Evolutionary conservation across 2,329 filamentous ascomycete species (phyloP), one percentile per base, ranked within the genome.

Genomic region (Botrytis paeoniae): DNA sequence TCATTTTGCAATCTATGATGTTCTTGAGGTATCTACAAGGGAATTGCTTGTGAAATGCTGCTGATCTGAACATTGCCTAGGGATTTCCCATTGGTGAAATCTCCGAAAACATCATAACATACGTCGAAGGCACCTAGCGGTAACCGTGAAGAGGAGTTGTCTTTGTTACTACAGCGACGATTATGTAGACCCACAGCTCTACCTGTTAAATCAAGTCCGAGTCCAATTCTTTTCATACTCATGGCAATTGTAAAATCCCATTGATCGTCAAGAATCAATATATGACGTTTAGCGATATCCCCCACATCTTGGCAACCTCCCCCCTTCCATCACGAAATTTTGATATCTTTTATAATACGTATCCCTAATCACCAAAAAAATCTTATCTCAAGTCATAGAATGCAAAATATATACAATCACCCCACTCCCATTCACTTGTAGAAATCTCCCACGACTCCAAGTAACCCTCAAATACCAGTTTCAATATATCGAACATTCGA

Each of bases 321-420:
- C 18, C 32, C 22, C 20, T 4, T 22, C 32, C 32, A 61, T 37
- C 20, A 32, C 20, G 5, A 37, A 37, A 0, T 41, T 29, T 41
- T n/a, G 22, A 41, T 8, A 62, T 39, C 16, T 39, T 29, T 39
- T 5, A n/a, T 37, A 62, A 29, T 29, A n/a, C 4, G 29, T n/a
- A 1, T 5, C n/a, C 7, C 37, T 9, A 29, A 62, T 41, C 2
- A 29, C 8, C 60, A 41, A n/a, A 10, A 10, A 41, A 25, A 41
- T 18, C 3, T 41, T 14, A 62, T 10, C 37, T 18, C 3, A 18
- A 4, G 16, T 20, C 25, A 10, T 20, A 5, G 3, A 62, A 25
- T 14, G 4, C 6, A 61, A 25, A 25, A 61, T 16, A 1, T 0
- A n/a, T 3, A 25, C 0, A 25, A 39, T n/a, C 1, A 4, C 12